These are phyloP conservation scores for Calocybe gambosa DNA, from an alignment of 1,284 basidiomycete species.

Conservation along the genomic window DNA sequence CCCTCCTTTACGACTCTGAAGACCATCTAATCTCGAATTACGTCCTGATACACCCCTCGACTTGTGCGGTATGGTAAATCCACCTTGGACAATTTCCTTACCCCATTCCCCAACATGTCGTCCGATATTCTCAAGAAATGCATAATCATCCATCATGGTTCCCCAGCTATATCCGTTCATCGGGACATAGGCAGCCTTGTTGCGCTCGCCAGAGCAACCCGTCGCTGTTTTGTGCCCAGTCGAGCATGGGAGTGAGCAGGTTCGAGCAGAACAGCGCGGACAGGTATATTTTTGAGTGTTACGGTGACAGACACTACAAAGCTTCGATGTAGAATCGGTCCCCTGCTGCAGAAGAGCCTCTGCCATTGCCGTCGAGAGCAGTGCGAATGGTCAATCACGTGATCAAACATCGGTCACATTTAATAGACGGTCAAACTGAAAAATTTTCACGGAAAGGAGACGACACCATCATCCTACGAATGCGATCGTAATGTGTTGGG, in stretches of 20 bases:
- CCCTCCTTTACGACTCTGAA: constrained; percentile 15
- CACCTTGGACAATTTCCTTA: constrained; percentile 56
- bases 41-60: constrained; percentile 20
- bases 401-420: no score
- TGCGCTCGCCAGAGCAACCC: constrained; percentile 69
- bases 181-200: constrained; percentile 69
- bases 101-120: constrained; percentile 70
- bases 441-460: no score
- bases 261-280: constrained; percentile 63
- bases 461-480: no score
- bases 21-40: constrained; percentile 24
- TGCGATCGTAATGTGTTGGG: no score
- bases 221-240: constrained; percentile 59
- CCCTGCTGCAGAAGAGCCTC: background rate
- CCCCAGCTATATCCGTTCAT: constrained; percentile 81
- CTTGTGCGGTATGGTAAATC: constrained; percentile 27
- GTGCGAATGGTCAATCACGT: no score
- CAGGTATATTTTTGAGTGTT: constrained; percentile 69
- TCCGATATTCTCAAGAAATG: constrained; percentile 75
- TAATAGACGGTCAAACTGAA: no score
- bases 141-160: constrained; percentile 80
- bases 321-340: constrained; percentile 1
- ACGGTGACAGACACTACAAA: constrained; percentile 47
- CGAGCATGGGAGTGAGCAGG: constrained; percentile 74
- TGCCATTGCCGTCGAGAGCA: background rate